Base-by-base conservation (phyloP, 345 rosid genomes). In the Reutealis trisperma region DNA sequence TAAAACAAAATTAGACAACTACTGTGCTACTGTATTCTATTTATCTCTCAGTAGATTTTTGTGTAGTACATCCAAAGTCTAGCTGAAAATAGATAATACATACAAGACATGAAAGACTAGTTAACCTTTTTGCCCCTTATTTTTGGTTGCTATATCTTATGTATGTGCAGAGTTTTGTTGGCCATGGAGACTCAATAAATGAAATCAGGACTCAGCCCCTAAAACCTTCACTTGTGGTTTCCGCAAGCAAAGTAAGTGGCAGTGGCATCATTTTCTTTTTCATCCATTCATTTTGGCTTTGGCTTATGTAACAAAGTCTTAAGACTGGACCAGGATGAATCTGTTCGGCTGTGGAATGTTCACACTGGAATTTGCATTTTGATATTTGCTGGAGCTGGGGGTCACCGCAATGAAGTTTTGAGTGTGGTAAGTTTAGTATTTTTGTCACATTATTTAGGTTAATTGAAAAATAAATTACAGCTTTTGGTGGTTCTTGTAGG, bases 301-400 rank as follows among this genome's bases (percentile, higher is more conserved):
- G 59, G 58, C n/a, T 54, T 62, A 59, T 47, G 34, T 73, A 68
- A 73, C 70, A 66, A 44, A 71, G 41, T 80, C 65, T 63, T 71
- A 70, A 51, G 75, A 61, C 25, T 83, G 78, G 61, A 72, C 57
- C 81, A 95, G 99, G 99, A 95, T 86, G 99, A 93, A 82, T 95
- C 99, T 0, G 93, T 95, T 83, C 89, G 99, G 68, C 82, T 95
- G 72, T 93, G 99, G 98, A 95, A 95, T 84, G 90, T 92, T 85
- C 93, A 95, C 72, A 92, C 98, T 59, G 98, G 99, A 78, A 92
- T 95, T 75, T 95, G 99, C 84, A 87, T 95, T 79, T 84, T 95
- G 88, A 86, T 95, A 85, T 93, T 95, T 88, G 91, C 99, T 85
- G 99, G 99, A 79, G 94, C 96, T 37, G 97, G 97, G 78, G 99